Evolutionary conservation across 129 eudicot species (phyloP).

Genomic region (Calendula officinalis): DNA sequence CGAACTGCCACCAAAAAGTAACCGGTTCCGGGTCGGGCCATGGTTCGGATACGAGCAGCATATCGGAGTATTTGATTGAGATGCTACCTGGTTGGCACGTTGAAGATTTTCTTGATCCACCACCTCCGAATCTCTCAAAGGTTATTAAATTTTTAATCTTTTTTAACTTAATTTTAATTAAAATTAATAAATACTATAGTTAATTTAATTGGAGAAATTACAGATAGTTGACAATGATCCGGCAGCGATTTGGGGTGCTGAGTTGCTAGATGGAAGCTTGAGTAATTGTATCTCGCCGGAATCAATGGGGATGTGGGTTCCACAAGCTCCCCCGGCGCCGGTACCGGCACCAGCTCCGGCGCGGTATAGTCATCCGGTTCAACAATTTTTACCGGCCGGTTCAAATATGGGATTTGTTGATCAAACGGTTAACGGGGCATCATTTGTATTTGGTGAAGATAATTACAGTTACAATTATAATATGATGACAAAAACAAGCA

Average conservation of each 20-base stretch:
- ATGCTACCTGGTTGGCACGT: conserved; percentile 93
- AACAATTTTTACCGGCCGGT: conserved; percentile 18
- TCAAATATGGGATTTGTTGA: conserved; percentile 38
- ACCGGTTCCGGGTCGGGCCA: conserved; percentile 29
- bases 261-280: conserved; percentile 36
- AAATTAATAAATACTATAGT: background rate
- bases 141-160: conserved; percentile 19
- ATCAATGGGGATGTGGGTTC: conserved; percentile 61
- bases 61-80: conserved; percentile 88
- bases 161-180: too few species aligned
- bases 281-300: conserved; percentile 31
- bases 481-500: conserved; percentile 32
- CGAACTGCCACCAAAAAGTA: conserved; percentile 15
- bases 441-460: conserved; percentile 10
- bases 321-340: conserved; percentile 48
- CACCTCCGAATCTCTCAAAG: conserved; percentile 44
- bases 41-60: conserved; percentile 50
- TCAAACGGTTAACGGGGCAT: conserved; percentile 28
- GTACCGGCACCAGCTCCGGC: background rate
- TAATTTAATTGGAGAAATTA: conserved; percentile 11
- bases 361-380: conserved; percentile 6
- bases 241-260: conserved; percentile 58
- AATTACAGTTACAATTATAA: background rate
- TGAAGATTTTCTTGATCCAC: conserved; percentile 67
- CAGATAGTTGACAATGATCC: conserved; percentile 31